These are phyloP conservation scores for Aureobasidium zeae DNA, from an alignment of 2,329 filamentous ascomycete species.

Conservation along the genomic window DNA sequence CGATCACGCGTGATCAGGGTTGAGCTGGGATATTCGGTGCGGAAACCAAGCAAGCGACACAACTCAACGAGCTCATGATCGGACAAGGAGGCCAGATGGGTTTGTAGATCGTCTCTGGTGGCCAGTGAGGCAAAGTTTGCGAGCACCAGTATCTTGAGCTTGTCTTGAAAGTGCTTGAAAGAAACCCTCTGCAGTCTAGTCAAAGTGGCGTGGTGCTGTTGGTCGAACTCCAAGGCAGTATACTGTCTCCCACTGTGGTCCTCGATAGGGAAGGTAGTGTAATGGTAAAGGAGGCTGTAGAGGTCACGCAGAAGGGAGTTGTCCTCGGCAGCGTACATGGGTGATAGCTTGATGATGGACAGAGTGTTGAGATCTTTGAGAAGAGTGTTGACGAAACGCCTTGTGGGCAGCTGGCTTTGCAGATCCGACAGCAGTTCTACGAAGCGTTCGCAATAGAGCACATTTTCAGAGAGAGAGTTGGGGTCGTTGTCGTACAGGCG, in stretches of 20 bases:
- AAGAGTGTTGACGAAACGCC: conserved; percentile 85
- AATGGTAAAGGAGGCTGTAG: conserved; percentile 71
- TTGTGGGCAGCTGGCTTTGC: conserved; percentile 84
- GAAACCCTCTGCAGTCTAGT: conserved; percentile 70
- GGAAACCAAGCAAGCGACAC: conserved; percentile 62
- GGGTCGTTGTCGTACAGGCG: conserved; percentile 50
- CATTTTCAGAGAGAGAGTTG: conserved; percentile 41
- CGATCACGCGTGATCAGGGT: conserved; percentile 56
- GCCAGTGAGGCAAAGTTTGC: conserved; percentile 89
- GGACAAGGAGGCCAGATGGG: conserved; percentile 61
- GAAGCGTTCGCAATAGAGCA: conserved; percentile 86
- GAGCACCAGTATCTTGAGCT: conserved; percentile 80
- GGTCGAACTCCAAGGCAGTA: conserved; percentile 62
- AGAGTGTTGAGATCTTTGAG: conserved; percentile 78
- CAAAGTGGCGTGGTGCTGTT: conserved; percentile 66
- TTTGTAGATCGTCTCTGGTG: conserved; percentile 65
- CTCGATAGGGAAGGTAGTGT: conserved; percentile 79
- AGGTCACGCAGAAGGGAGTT: conserved; percentile 75
- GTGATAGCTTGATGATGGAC: conserved; percentile 67
- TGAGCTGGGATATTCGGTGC: conserved; percentile 70
- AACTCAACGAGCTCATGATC: conserved; percentile 67
- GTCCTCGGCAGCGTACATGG: conserved; percentile 63
- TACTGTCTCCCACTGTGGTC: conserved; percentile 78
- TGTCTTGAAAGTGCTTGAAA: conserved; percentile 76
- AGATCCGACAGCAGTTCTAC: conserved; percentile 83